Base-by-base conservation (phyloP, 164 flowering plant genomes). In the Vitis riparia region DNA sequence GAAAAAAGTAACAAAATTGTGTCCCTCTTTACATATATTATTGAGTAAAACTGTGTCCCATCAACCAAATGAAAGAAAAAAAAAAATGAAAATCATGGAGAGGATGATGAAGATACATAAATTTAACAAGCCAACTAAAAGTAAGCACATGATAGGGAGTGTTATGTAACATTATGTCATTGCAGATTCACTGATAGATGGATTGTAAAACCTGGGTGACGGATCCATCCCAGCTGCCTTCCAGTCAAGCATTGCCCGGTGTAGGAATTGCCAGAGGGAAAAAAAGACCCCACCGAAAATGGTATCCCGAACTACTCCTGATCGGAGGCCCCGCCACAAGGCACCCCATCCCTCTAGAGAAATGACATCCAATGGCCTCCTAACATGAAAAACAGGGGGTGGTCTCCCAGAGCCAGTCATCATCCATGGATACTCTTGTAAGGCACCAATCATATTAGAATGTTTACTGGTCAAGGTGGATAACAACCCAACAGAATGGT, bases 401-500 rank as follows among this genome's bases (percentile, higher is more conserved):
- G 90, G 88, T 67, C 71, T 88, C 66, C 98, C 98, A 51, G 99
- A 87, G 9, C 98, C 99, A 66, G 97, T 88, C 86, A 95, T 86
- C 91, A 86, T 88, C 99, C 99, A 95, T 49, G 98, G 98, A 62
- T 86, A 90, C 65, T 84, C 88, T 83, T 82, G 83, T 53, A 95
- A 76, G 37, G 95, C 88, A 71, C 80, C 81, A 47, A 51, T 71
- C 75, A 93, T 55, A 73, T 90, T 78, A 1, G 88, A 75, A 77
- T 86, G 82, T 75, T 86, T 91, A 55, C 75, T 63, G 15, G 83
- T 67, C 56, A 95, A 75, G 19, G 82, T 80, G 17, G 97, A 90
- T 69, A 95, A 76, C 59, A 95, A 86, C 62, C 85, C 82, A 61
- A 81, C 78, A 29, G 92, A 82, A 44, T 69, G 70, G 57, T 76